Evolutionary conservation across 768 basidiomycete genomes (phyloP), one percentile per base, ranked within the genome.

Genomic region (Rhodotorula graminis): DNA sequence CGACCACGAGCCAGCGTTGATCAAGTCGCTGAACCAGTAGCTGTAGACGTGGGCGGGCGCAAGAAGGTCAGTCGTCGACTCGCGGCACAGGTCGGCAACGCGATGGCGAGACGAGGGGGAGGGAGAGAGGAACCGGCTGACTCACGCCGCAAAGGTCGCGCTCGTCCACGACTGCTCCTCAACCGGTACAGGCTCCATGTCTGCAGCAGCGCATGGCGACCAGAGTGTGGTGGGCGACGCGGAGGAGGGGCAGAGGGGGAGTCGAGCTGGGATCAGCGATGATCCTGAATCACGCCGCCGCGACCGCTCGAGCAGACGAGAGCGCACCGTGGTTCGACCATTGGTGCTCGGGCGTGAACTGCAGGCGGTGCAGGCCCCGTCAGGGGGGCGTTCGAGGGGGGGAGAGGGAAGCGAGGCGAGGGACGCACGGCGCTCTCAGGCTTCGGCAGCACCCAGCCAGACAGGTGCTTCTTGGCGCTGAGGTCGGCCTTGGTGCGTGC

Each of bases 1-100:
- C 23, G 29, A 42, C 50, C 65, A 67, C 0, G 49, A 50, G 23
- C 69, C 69, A 8, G 73, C 73, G 56, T 61, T 70, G 61, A 61
- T 49, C 46, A 58, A 27, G 46, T 61, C 67, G 25, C 66, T 61
- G 33, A 61, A 53, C 70, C 73, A 75, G 70, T 71, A 75, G 3
- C 64, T 14, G 63, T 15, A 53, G 70, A 63, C 0, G 57, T n/a
- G 16, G 62, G 37, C 0, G 2, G 2, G 42, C 29, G 37, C 37
- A 37, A 9, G 37, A 37, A 46, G n/a, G 37, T 63, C 67, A n/a
- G 40, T 37, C 37, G 37, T 5, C 37, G 9, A 9, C 37, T n/a
- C 25, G 8, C 15, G 21, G 19, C 19, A 49, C 19, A 49, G 47
- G 8, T 46, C 15, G 47, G 19, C 47, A 49, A 21, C 46, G 5